Evolutionary conservation across 2,329 filamentous ascomycete genomes (phyloP), one percentile per base, ranked within the genome.

Genomic region (Botrytis tulipae): DNA sequence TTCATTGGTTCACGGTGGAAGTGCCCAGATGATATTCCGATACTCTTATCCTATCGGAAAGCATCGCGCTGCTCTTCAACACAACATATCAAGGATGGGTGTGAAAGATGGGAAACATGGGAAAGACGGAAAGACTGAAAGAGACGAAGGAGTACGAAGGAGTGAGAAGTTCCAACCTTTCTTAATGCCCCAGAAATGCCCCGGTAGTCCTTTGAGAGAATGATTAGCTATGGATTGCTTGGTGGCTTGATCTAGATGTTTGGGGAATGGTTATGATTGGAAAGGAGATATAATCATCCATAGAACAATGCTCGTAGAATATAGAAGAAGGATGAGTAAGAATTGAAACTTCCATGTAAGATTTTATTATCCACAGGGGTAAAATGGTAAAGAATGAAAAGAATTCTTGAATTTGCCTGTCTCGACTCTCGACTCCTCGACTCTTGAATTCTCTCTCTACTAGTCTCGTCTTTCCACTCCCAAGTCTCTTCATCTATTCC

Each of bases 41-140:
- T 9, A 4, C 51, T 63, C n/a, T 32, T 32, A 46, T 63, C 61
- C 61, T 63, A 63, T 63, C 40, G 61, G 61, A 63, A 63, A 63
- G 25, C 22, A 42, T 62, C 22, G 37, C 25, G 22, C 60, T 16
- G 7, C 25, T 42, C 37, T 62, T 62, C 25, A 29, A 57, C 51
- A 57, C 35, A 40, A 29, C 37, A 57, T 40, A 61, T 35, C 57
- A 35, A 35, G 57, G 57, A 60, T 32, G 57, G 57, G 22, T 35
- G 57, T 32, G 57, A 60, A 35, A 35, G 32, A 60, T 35, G 57
- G 57, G 35, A 60, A 35, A 61, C 20, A 35, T 35, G 29, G 29
- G 32, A 37, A 37, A 22, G 35, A 54, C 48, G 48, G 48, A 54
- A 37, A n/a, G 48, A 51, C 48, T n/a, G 25, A 51, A 51, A 14